Evolutionary conservation across 371 early-diverging fungal genomes (phyloP), one percentile per base, ranked within the genome.

Genomic region (Rhizopus stolonifer): DNA sequence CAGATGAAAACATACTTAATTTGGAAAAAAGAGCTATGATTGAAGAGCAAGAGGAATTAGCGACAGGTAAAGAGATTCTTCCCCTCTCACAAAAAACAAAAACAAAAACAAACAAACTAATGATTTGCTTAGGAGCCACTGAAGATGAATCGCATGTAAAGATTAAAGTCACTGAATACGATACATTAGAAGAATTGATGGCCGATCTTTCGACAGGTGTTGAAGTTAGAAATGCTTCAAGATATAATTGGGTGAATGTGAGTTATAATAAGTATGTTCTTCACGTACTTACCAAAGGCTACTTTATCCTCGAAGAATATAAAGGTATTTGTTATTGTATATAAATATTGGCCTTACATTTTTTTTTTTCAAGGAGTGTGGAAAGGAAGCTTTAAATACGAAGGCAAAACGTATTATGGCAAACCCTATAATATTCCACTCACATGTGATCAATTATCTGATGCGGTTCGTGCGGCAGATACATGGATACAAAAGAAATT

Each of bases 391-490:
- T 57, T 56, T 42, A 43, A 21, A 21, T 38, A 46, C 23, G 45
- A 47, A 47, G 19, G 7, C 49, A 54, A 11, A 13, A 0, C 21
- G 17, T 46, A 22, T 33, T 32, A 21, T 31, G 42, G 40, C 38
- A 54, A 39, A 24, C 49, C 52, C 10, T 42, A 31, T 23, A 1
- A 13, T 8, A 53, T 72, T 7, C 80, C 69, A 8, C 61, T 71
- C 29, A 61, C 54, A 22, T 54, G 81, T 1, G 79, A 77, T 52
- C 60, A 72, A 7, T 62, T 84, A 18, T 45, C 51, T 17, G 61
- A 64, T 10, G 84, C 83, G 8, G 61, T 90, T 15, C 79, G 63
- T n/a, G 87, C 76, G 14, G 73, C 81, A 1, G 91, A 90, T 54
- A 83, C 81, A 0, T 82, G 82, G 81, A 39, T 86, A 0, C 34